These are phyloP conservation scores for Magnolia officinalis DNA, from an alignment of 164 flowering plant species.

Conservation along the genomic window DNA sequence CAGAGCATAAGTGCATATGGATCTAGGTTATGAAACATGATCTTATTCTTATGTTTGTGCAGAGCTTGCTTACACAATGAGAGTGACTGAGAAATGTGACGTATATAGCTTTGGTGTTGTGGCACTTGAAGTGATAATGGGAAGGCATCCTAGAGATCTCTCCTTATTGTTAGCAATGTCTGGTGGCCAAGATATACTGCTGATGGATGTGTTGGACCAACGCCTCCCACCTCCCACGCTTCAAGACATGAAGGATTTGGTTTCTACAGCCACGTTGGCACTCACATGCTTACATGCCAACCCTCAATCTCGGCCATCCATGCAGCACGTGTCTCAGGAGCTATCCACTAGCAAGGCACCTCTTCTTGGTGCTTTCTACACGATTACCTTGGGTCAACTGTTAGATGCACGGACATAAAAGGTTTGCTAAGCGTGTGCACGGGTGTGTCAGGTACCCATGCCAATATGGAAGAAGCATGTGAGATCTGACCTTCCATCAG, in stretches of 20 bases:
- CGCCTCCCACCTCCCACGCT: slow-evolving; percentile 6
- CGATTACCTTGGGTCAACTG: not conserved
- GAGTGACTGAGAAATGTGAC: slow-evolving; percentile 5
- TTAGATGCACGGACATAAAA: not conserved
- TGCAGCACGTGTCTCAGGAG: not conserved
- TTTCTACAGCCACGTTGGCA: not conserved
- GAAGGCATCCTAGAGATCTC: slow-evolving; percentile 14
- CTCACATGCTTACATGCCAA: not conserved
- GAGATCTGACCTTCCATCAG: too few species aligned
- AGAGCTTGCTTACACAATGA: slow-evolving; percentile 8
- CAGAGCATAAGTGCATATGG: too few species aligned
- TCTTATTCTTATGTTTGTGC: not conserved
- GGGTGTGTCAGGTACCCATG: too few species aligned
- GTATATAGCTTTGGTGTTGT: slow-evolving; percentile 6
- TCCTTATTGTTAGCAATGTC: not conserved
- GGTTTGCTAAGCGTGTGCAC: too few species aligned
- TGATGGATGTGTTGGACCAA: slow-evolving; percentile 6
- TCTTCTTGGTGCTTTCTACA: not conserved
- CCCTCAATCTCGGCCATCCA: not conserved
- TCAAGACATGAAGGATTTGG: not conserved
- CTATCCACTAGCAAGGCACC: not conserved
- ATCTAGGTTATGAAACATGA: not conserved
- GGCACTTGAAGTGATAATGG: not conserved
- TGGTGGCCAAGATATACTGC: not conserved
- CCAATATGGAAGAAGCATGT: too few species aligned